These are phyloP conservation scores for Ophiocordyceps camponoti-saundersi DNA, from an alignment of 2,329 filamentous ascomycete genomes.

Conservation along the genomic window DNA sequence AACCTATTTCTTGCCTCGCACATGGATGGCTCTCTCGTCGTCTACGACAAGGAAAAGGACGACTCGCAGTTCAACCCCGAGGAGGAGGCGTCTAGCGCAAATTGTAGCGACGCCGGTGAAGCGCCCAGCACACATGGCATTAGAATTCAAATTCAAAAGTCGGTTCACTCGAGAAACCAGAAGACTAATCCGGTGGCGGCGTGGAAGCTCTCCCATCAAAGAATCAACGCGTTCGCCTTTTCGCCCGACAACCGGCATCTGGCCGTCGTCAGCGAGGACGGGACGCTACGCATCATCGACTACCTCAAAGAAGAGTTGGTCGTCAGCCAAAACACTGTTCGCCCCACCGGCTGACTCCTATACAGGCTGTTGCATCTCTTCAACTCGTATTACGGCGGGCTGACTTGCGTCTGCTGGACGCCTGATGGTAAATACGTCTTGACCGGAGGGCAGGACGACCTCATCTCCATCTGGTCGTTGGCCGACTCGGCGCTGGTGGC, in stretches of 20 bases:
- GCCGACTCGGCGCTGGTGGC: slow-evolving; percentile 72
- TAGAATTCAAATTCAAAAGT: slow-evolving; percentile 65
- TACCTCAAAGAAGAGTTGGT: slow-evolving; percentile 76
- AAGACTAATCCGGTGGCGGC: slow-evolving; percentile 82
- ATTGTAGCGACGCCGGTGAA: slow-evolving; percentile 31
- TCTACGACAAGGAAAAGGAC: slow-evolving; percentile 96
- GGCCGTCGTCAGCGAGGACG: slow-evolving; percentile 83
- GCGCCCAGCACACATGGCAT: slow-evolving; percentile 19
- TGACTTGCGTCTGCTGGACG: slow-evolving; percentile 92
- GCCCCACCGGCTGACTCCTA: slow-evolving; percentile 2
- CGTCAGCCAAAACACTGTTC: not conserved
- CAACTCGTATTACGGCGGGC: slow-evolving; percentile 80
- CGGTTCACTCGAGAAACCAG: slow-evolving; percentile 83
- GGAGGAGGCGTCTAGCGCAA: slow-evolving; percentile 46
- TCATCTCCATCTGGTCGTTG: slow-evolving; percentile 91
- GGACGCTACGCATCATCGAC: slow-evolving; percentile 76
- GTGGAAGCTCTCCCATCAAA: slow-evolving; percentile 85
- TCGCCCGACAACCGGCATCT: slow-evolving; percentile 78
- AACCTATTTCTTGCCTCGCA: slow-evolving; percentile 84
- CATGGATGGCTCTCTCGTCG: slow-evolving; percentile 76
- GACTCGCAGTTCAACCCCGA: slow-evolving; percentile 66
- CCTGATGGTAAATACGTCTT: slow-evolving; percentile 92
- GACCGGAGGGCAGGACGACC: slow-evolving; percentile 87
- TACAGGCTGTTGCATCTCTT: slow-evolving; percentile 68
- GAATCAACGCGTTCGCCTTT: slow-evolving; percentile 81